A percentile compares a stretch with the other conserved stretches of the same genome.
Conservation (phyloP, 441 rosid species). For the Eutrema salsugineum region DNA sequence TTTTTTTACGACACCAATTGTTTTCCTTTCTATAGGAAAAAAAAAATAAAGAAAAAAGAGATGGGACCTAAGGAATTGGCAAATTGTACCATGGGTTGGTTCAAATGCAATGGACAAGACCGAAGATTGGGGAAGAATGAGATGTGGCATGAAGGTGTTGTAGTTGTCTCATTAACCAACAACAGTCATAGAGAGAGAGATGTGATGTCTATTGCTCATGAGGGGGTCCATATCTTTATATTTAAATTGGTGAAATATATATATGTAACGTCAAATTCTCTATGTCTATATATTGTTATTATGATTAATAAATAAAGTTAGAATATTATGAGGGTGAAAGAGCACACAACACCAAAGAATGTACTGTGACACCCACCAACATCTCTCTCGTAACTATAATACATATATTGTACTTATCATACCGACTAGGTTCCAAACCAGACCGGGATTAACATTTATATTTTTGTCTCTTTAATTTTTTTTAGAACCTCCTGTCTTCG, state of each 20-base stretch:
- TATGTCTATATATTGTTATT: constrained; percentile 5
- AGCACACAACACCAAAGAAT: constrained; percentile 37
- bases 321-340: constrained; percentile 39
- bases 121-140: constrained; percentile 38
- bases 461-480: constrained; percentile 4
- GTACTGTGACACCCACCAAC: constrained; percentile 40
- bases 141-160: constrained; percentile 40
- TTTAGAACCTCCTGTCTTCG: not conserved
- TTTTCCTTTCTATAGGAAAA: not conserved
- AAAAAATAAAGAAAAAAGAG: not conserved
- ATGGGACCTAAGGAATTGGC: constrained; percentile 31
- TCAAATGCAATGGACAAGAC: constrained; percentile 36
- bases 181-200: constrained; percentile 29
- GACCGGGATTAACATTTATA: constrained; percentile 13
- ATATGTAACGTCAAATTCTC: constrained; percentile 9
- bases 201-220: constrained; percentile 28
- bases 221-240: constrained; percentile 31
- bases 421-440: constrained; percentile 30
- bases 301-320: constrained; percentile 27
- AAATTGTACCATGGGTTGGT: constrained; percentile 31
- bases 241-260: not conserved
- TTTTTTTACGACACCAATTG: no score
- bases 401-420: constrained; percentile 30
- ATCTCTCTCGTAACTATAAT: constrained; percentile 29
- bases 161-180: constrained; percentile 41